phyloP scores from a whole-genome alignment of 345 rosid species.

The Conringia planisiliqua region DNA sequence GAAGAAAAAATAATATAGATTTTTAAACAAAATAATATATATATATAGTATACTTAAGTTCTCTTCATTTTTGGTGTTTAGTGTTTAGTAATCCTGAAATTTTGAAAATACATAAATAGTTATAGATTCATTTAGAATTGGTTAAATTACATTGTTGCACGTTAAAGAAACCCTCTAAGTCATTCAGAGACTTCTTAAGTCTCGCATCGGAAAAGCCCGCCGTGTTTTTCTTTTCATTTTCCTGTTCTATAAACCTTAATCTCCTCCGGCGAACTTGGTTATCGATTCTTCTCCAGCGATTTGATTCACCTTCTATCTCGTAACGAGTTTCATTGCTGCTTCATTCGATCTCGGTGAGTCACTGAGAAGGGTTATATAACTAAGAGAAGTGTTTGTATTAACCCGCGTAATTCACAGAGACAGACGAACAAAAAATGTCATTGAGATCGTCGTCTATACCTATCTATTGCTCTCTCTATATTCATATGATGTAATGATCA shows the following conservation, averaged over 20 bases:
- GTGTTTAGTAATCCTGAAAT: not conserved
- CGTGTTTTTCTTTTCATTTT: not conserved
- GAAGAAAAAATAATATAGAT: not conserved
- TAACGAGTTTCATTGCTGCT: not conserved
- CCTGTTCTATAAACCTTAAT: not conserved
- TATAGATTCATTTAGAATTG: too few relatives aligned
- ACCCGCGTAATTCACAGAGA: not conserved
- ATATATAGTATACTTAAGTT: not conserved
- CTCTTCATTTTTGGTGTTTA: not conserved
- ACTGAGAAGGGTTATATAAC: not conserved
- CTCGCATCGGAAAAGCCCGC: not conserved
- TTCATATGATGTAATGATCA: not conserved
- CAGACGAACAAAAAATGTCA: not conserved
- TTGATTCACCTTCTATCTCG: slow-evolving; percentile 4
- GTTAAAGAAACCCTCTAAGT: not conserved
- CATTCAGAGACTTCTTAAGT: not conserved
- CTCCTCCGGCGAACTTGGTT: not conserved
- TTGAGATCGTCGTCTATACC: not conserved
- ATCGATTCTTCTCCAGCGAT: slow-evolving; percentile 6
- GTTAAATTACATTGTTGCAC: not conserved
- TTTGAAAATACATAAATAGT: not conserved
- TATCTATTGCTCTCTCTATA: not conserved
- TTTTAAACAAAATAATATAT: not conserved
- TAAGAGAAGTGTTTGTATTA: not conserved
- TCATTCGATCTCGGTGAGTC: not conserved